Base-by-base conservation (phyloP, 2,329 filamentous ascomycete species). In the Pestalotiopsis sp. region DNA sequence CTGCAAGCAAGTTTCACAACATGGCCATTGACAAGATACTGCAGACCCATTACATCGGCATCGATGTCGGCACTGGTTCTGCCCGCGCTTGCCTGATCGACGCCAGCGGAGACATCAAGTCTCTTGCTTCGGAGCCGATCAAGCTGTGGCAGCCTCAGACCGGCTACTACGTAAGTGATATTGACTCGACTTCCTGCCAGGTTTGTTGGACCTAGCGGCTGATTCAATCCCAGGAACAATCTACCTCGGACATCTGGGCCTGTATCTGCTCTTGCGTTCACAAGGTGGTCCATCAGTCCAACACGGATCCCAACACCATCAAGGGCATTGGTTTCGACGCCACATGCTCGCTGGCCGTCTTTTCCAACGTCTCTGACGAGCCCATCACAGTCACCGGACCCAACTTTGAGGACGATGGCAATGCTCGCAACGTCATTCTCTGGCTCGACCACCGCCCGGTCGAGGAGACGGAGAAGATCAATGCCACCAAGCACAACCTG, bases 361-460 rank as follows among this genome's bases (percentile, higher is more conserved):
- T 99, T 82, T 88, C 91, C 67, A 86, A 93, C 77, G 94, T 97
- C 75, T 97, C 93, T 4, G 92, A 97, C 79, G 93, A 97, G 81
- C 96, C 96, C 2, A 86, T 98, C 62, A 87, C 92, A n/a, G 93
- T 99, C 25, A 97, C 95, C 2, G 93, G 93, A 0, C 95, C 94
- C 2, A 89, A 93, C 74, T 98, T 97, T 76, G 88, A 92, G 74
- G 91, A 92, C 73, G 88, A 91, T 73, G 91, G 90, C 67, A 92
- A 95, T 74, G 94, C 97, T 79, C 93, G 94, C 73, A 99, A 99
- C 78, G 93, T 99, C 75, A 94, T 99, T 69, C 86, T 99, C 27
- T 99, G 96, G 96, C 91, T 99, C 68, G 96, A 99, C 81, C 96
- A 99, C 81, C 90, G 96, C 52, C 94, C 96, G 0, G 89, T 96